These are phyloP conservation scores for Epichloe uncinata DNA, from an alignment of 2,329 filamentous ascomycete genomes.

Conservation along the genomic window DNA sequence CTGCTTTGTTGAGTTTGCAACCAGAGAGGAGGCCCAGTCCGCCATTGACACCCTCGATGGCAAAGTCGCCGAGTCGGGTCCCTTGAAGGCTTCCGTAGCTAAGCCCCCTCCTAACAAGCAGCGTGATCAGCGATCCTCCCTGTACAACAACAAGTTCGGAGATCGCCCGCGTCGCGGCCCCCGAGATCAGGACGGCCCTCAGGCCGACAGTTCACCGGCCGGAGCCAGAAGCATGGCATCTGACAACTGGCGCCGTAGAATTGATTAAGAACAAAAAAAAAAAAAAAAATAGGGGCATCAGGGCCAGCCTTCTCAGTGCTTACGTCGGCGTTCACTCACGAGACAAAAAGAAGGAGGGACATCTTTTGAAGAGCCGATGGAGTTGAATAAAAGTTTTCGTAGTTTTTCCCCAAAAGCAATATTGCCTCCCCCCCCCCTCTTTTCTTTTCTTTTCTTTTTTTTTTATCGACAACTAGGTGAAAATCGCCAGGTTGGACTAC, in stretches of 20 bases:
- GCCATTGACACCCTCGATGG: constrained; percentile 27
- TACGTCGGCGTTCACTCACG: not conserved
- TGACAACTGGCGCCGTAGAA: constrained; percentile 4
- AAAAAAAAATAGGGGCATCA: too few species aligned
- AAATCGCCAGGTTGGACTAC: too few species aligned
- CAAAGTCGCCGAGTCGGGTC: constrained; percentile 11
- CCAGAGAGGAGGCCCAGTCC: constrained; percentile 36
- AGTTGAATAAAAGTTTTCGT: too few species aligned
- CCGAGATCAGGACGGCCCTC: not conserved
- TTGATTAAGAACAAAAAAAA: not conserved
- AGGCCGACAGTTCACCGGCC: not conserved
- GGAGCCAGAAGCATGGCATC: constrained; percentile 5
- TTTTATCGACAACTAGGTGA: too few species aligned
- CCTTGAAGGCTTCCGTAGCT: constrained; percentile 9
- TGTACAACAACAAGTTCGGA: not conserved
- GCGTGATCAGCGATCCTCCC: not conserved
- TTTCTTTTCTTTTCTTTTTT: too few species aligned
- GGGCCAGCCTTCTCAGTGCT: too few species aligned
- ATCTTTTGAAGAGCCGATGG: too few species aligned
- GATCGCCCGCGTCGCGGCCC: not conserved
- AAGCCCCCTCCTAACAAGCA: constrained; percentile 1
- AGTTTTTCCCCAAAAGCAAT: too few species aligned
- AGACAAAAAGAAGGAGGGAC: not conserved
- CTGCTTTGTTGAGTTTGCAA: constrained; percentile 51
- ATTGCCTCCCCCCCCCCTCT: too few species aligned